Base-by-base conservation (phyloP, 441 rosid genomes). In the Bocquillonia castaneifolia region DNA sequence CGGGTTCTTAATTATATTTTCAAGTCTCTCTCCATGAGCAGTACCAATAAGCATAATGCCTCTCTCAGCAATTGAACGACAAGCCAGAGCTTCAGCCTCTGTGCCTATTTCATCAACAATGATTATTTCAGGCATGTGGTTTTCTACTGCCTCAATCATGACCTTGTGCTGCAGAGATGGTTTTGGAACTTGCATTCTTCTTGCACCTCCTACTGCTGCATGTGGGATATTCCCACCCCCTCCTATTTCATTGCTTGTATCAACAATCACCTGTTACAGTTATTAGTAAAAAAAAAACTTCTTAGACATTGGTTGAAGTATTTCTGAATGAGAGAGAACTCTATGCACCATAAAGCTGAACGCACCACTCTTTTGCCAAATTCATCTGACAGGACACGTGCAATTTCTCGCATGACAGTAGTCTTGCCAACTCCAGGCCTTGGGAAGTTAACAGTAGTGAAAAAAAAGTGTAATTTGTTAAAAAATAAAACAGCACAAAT, bases 391-490 rank as follows among this genome's bases (percentile, higher is more conserved):
- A 88, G 77, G 64, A 84, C 86, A 75, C 81, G 88, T 57, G 91
- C 86, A 63, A 81, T 78, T 81, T 86, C 86, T 72, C 86, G 78
- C 84, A 84, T 74, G 26, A 82, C 80, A 50, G 88, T 88, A 44
- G 89, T 83, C 85, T 88, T 88, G 29, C 93, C 93, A 75, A 88
- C 89, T 51, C 93, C 89, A 10, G 91, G 86, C 80, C 93, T 84
- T 42, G 22, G 42, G 29, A 20, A 63, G 42, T 70, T 47, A 57
- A 20, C 5, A 22, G 17, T 9, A 69, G 32, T 39, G 20, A 59
- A 4, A 23, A 36, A 26, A 14, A 39, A 7, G 40, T 10, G 13
- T 36, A 20, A 52, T 32, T 50, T 53, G 22, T 64, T 47, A 34
- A 2, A 13, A 32, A 20, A 55, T 25, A 6, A 34, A 5, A 62